Evolutionary conservation across 1,284 basidiomycete genomes (phyloP), one percentile per base, ranked within the genome.

Genomic region (Coniferiporia sulphurascens): DNA sequence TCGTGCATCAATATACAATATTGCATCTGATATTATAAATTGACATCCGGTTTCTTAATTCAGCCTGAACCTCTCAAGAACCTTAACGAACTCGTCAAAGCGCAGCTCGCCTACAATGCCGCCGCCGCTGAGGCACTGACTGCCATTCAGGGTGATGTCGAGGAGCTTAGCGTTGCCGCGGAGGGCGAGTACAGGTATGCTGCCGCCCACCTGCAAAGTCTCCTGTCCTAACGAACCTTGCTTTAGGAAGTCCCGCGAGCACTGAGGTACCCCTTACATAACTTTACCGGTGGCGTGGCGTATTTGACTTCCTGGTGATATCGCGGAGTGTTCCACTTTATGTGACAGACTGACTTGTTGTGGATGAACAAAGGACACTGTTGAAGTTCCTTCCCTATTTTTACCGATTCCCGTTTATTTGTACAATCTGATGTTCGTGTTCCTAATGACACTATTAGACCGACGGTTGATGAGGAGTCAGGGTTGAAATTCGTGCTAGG

Each of bases 21-120:
- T 50, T 58, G 10, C 44, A 43, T 36, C 43, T 52, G 22, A 35
- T 35, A 27, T 52, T 17, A 38, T 60, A 9, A 46, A 46, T 32
- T 55, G 15, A 35, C 38, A n/a, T 15, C 35, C 21, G 41, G 36
- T 45, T 41, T 45, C 36, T 19, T 56, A 13, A 59, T 56, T 34
- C 56, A 95, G 93, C 96, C 96, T 50, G 96, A 98, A 75, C 93
- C 96, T 0, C 76, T 98, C 71, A 94, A 93, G 82, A 93, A 95
- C 74, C 74, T 99, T 54, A 93, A 94, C 63, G 89, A 93, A 69
- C 86, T 99, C 58, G 84, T 88, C 70, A 97, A 97, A 75, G 93
- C 97, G 50, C 89, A 96, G 80, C 83, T 97, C 48, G 78, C 89
- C 66, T 98, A 84, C 80, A 89, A 91, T 73, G 85, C 89, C 41